Percentiles rank a stretch among this genome's conserved stretches.
phyloP scores from a whole-genome alignment of 805 yeast species.

The Spathaspora passalidarum region DNA sequence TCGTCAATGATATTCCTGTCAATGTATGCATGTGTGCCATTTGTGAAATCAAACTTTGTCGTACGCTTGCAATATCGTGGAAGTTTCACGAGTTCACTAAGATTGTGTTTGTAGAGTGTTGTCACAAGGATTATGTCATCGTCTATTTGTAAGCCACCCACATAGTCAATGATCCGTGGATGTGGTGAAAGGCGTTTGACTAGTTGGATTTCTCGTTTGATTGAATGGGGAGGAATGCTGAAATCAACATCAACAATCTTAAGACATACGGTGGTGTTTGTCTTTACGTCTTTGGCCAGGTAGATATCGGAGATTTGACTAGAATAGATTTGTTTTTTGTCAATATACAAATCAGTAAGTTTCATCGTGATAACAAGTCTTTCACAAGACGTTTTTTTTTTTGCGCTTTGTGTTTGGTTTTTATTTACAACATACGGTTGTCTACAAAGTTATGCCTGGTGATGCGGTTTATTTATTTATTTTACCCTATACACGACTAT shows the following conservation, averaged over 20 bases:
- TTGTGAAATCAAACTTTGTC: constrained; percentile 22
- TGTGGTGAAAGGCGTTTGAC: constrained; percentile 17
- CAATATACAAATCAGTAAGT: constrained; percentile 12
- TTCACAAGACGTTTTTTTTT: not conserved
- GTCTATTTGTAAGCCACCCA: constrained; percentile 18
- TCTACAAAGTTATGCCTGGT: not conserved
- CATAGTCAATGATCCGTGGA: constrained; percentile 14
- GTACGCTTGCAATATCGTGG: constrained; percentile 15
- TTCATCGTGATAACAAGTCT: not conserved
- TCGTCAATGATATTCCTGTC: constrained; percentile 4
- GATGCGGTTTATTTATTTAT: not conserved
- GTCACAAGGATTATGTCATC: constrained; percentile 37
- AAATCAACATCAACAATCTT: constrained; percentile 39
- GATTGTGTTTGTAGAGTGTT: constrained; percentile 25
- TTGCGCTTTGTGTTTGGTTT: not conserved
- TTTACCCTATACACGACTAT: constrained; percentile 6
- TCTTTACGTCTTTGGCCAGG: constrained; percentile 15
- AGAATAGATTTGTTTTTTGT: constrained; percentile 22
- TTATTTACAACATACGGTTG: not conserved
- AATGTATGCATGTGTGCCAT: constrained; percentile 9
- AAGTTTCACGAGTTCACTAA: constrained; percentile 19
- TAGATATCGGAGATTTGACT: constrained; percentile 37
- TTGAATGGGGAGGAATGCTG: constrained; percentile 33
- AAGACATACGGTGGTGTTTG: constrained; percentile 21
- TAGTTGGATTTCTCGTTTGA: constrained; percentile 27